Base-by-base conservation (phyloP, 1,139 yeast species). In the Magnusiomyces suaveolens region DNA sequence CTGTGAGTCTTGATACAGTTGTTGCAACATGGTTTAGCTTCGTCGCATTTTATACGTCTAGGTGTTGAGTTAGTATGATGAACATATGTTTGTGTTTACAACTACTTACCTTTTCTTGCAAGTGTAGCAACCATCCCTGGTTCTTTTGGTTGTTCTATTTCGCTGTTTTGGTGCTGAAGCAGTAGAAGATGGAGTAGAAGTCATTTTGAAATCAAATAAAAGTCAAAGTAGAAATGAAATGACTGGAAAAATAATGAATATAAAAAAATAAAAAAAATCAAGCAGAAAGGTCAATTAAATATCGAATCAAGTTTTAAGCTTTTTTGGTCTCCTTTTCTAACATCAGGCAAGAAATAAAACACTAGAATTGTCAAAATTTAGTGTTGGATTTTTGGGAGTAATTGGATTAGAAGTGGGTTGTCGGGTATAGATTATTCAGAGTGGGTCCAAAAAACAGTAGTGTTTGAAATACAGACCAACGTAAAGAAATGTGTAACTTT, bases 111-210 rank as follows among this genome's bases (percentile, higher is more conserved):
- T 58, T 54, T 64, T 62, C 49, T 65, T 64, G 53, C 67, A 64
- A 10, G 67, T 64, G 53, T 63, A 56, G 48, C 67, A 64, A 23
- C 67, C 67, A 24, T 65, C 62, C 50, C 64, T 59, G 2, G 67
- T 64, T 41, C 67, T 51, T 38, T 54, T 54, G 2, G 57, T 54
- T 46, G 48, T 47, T 39, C 43, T 21, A 41, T 43, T 43, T 16
- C 47, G 29, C 20, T 43, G 47, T 38, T 38, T 38, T 29, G 36
- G 36, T 29, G 36, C 36, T 29, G 36, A 29, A 8, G 36, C 36
- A 29, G 36, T 6, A 29, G 36, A 29, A 8, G 36, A 29, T 29
- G 36, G 12, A 8, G 36, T 8, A 29, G 36, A 29, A 6, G 12
- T 12, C 36, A 29, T 29, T 29, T 29, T 29, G 10, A 10, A 38